Conservation (phyloP, 148 eudicot species). For the Cornus florida region DNA sequence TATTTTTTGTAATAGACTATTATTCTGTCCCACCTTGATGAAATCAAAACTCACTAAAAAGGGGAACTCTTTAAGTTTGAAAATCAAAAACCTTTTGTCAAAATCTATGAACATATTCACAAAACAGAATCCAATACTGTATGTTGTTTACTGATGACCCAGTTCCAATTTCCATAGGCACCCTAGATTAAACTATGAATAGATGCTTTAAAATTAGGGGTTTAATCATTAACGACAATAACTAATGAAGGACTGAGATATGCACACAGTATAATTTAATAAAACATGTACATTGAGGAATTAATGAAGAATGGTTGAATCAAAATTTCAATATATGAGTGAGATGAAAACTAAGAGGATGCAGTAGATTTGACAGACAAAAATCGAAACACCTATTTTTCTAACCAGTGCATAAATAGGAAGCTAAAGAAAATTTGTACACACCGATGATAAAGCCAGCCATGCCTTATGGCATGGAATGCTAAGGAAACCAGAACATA, state of each 20-base stretch:
- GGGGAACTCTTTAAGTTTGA: background rate
- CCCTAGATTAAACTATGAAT: background rate
- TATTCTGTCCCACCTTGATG: background rate
- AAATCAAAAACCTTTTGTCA: background rate
- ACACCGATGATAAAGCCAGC: background rate
- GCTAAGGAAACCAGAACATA: background rate
- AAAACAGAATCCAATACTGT: background rate
- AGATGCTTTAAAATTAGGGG: background rate
- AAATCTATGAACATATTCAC: background rate
- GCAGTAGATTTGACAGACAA: background rate
- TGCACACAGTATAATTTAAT: background rate
- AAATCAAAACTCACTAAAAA: background rate
- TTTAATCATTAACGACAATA: background rate
- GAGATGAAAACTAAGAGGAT: conserved; percentile 5
- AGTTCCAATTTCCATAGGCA: background rate
- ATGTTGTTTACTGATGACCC: background rate
- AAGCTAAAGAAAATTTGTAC: background rate
- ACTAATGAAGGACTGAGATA: background rate
- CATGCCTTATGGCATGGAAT: background rate
- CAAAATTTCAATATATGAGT: background rate
- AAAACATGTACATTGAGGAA: background rate
- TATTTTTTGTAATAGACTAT: too few relatives aligned
- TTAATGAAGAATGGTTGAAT: background rate
- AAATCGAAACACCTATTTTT: background rate
- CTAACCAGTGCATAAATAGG: background rate